Evolutionary conservation across 2,329 filamentous ascomycete genomes (phyloP).

Genomic region (Calonectria honghensis): DNA sequence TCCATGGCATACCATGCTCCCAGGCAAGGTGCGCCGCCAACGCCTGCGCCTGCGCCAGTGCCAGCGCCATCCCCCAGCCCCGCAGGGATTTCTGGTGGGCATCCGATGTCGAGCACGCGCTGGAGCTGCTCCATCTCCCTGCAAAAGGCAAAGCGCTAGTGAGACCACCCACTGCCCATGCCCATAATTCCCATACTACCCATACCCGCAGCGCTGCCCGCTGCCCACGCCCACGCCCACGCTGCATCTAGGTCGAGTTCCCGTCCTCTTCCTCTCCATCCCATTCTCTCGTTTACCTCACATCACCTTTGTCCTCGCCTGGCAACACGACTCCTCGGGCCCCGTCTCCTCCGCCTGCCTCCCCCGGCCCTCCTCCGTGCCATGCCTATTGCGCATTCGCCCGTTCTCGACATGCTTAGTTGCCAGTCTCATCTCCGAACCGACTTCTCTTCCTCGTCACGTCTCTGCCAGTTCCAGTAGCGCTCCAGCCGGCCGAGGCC

Average conservation of each 20-base stretch:
- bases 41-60: conserved; percentile 22
- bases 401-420: conserved; percentile 54
- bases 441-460: conserved; percentile 48
- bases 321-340: conserved; percentile 55
- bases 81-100: conserved; percentile 39
- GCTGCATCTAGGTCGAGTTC: conserved; percentile 37
- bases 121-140: conserved; percentile 38
- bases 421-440: conserved; percentile 52
- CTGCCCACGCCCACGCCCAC: conserved; percentile 41
- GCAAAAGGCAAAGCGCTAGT: conserved; percentile 36
- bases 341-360: conserved; percentile 34
- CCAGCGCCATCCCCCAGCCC: conserved; percentile 29
- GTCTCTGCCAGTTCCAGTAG: conserved; percentile 50
- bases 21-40: conserved; percentile 12
- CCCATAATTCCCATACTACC: conserved; percentile 26
- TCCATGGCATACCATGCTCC: neutral
- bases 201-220: conserved; percentile 32
- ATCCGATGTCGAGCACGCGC: conserved; percentile 20
- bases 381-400: conserved; percentile 49
- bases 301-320: conserved; percentile 50
- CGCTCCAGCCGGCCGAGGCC: conserved; percentile 48
- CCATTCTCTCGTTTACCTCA: conserved; percentile 44
- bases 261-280: conserved; percentile 37
- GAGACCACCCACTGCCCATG: conserved; percentile 42
- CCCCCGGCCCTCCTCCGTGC: conserved; percentile 44